phyloP scores from a whole-genome alignment of 352 stramenopile genomes.

The Nothophytophthora sp. region DNA sequence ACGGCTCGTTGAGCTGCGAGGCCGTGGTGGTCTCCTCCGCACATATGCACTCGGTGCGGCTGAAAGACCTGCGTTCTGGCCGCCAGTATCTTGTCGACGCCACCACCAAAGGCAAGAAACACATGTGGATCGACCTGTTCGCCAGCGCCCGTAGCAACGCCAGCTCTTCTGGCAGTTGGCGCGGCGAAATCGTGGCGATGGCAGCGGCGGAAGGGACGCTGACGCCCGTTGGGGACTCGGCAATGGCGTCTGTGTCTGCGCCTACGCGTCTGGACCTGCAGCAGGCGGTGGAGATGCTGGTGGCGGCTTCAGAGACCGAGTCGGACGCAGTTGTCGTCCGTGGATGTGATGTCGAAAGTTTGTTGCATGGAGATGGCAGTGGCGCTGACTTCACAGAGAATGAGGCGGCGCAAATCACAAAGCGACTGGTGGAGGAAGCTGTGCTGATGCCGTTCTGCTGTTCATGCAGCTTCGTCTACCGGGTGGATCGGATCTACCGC shows the following conservation, averaged over 20 bases:
- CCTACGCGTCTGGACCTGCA: conserved; percentile 17
- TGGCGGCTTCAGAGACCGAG: conserved; percentile 22
- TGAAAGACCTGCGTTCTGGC: conserved; percentile 40
- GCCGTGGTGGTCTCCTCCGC: conserved; percentile 62
- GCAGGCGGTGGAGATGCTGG: conserved; percentile 32
- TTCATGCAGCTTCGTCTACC: conserved; percentile 28
- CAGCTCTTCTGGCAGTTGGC: conserved; percentile 17
- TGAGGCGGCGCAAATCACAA: conserved; percentile 4
- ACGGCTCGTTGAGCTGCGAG: conserved; percentile 47
- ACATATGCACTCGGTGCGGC: conserved; percentile 56
- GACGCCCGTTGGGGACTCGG: neutral
- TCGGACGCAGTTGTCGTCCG: conserved; percentile 18
- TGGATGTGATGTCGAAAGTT: conserved; percentile 30
- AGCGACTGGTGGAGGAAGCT: conserved; percentile 24
- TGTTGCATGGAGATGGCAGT: conserved; percentile 23
- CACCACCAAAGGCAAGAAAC: conserved; percentile 38
- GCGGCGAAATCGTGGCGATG: conserved; percentile 2
- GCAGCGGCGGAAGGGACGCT: conserved; percentile 1
- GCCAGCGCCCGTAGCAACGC: conserved; percentile 25
- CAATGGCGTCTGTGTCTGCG: neutral
- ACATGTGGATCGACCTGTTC: conserved; percentile 62
- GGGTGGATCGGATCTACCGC: conserved; percentile 32
- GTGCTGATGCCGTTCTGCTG: conserved; percentile 37
- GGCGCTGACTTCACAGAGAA: conserved; percentile 20
- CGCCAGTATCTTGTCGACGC: conserved; percentile 51